Base-by-base conservation (phyloP, 208 protist species). In the Leishmania tropica region DNA sequence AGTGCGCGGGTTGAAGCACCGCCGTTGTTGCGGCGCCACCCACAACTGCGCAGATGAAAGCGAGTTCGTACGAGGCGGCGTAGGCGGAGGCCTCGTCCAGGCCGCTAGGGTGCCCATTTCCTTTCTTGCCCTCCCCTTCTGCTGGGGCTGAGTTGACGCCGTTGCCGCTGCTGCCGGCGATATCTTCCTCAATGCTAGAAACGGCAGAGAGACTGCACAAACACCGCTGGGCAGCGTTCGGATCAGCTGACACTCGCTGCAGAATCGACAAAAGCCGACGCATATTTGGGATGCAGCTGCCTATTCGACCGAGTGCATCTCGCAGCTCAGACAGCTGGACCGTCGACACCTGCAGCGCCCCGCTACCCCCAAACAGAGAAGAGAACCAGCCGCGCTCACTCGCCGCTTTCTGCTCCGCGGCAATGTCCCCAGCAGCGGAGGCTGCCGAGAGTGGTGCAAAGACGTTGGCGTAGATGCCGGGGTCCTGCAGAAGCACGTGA, bases 301-400 rank as follows among this genome's bases (percentile, higher is more conserved):
- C 77, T 56, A 92, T 42, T 60, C 80, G 87, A 31, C 71, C 86
- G 76, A 82, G 88, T n/a, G 81, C 86, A 19, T 65, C 81, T 40
- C 70, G 78, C 79, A 76, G 83, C 71, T 76, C 85, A 67, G n/a
- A 68, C 72, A 85, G 76, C 75, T 79, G 79, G 74, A 67, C 78
- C 40, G 85, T 79, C 35, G 81, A 83, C 79, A 84, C 83, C 74
- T 78, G 82, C 74, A 65, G 58, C 62, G 62, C 24, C 45, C 76
- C 82, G 56, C 37, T 62, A 24, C 84, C 68, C 42, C 83, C 81
- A 75, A 89, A 94, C 31, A 94, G 48, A 35, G 90, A 88, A 2
- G 92, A 88, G 75, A 96, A 81, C 90, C 88, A 96, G 37, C 89
- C 84, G 3, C 70, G 47, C 17, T 79, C 75, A 45, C 74, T 60